Evolutionary conservation across 495 filamentous ascomycete species (phyloP).

Genomic region (Geoglossum glabrum): DNA sequence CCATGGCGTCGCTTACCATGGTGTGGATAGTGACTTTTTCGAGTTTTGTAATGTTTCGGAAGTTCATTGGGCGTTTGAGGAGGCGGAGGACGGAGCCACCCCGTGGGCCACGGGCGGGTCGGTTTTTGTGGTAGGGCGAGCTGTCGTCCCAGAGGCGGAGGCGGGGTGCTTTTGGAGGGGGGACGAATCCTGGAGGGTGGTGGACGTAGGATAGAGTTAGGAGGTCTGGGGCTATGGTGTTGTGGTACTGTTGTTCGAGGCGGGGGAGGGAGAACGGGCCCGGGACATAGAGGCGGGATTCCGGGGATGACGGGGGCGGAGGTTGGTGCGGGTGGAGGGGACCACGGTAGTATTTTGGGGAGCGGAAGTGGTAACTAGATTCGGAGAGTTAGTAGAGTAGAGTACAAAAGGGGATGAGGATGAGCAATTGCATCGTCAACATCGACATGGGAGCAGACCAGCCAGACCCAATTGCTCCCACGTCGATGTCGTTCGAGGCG

Average conservation of each 20-base stretch:
- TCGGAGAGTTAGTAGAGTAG: not conserved
- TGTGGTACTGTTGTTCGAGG: conserved; percentile 73
- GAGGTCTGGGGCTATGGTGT: conserved; percentile 73
- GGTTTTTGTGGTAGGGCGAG: conserved; percentile 84
- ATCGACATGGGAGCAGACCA: conserved; percentile 6
- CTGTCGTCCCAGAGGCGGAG: conserved; percentile 74
- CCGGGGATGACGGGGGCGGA: conserved; percentile 61
- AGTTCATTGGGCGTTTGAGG: conserved; percentile 56
- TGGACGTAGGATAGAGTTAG: conserved; percentile 78
- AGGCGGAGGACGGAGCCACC: conserved; percentile 49
- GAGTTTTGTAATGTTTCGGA: conserved; percentile 68
- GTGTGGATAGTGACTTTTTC: conserved; percentile 61
- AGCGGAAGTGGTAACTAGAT: conserved; percentile 70
- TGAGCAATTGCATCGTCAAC: conserved; percentile 10
- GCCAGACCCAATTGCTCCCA: too few species aligned
- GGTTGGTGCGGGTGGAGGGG: conserved; percentile 82
- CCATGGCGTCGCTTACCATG: conserved; percentile 39
- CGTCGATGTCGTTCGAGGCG: too few species aligned
- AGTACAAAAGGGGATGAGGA: conserved; percentile 2
- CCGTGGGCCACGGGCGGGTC: conserved; percentile 62
- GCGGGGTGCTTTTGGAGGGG: conserved; percentile 41
- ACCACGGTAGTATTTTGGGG: conserved; percentile 84
- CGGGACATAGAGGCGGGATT: conserved; percentile 74
- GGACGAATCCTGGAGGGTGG: conserved; percentile 47
- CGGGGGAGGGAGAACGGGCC: conserved; percentile 83